Evolutionary conservation across 257 asterid species (phyloP).

Genomic region (Fraxinus americana): DNA sequence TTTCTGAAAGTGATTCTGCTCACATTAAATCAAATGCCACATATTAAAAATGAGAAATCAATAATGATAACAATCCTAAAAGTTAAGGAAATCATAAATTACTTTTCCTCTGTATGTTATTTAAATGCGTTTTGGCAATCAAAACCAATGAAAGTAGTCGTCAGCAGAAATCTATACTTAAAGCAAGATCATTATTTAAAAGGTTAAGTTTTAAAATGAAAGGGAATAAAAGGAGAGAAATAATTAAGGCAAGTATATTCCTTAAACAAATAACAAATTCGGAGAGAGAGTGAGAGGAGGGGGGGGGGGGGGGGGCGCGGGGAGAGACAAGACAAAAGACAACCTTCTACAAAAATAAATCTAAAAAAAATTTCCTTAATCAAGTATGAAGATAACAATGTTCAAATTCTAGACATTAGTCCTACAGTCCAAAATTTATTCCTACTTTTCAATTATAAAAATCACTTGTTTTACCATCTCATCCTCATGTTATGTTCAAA

Average conservation of each 20-base stretch:
- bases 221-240: neutral
- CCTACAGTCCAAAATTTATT: neutral
- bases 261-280: neutral
- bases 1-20: neutral
- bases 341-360: neutral
- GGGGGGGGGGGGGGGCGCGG: too few species aligned
- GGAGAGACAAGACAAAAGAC: neutral
- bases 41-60: neutral
- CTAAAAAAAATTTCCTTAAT: neutral
- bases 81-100: neutral
- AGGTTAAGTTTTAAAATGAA: slow-evolving; percentile 2
- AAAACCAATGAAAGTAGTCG: neutral
- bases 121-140: neutral
- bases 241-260: neutral
- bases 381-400: neutral
- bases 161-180: neutral
- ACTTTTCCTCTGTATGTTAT: neutral
- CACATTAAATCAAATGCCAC: neutral
- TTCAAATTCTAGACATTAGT: neutral
- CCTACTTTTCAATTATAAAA: neutral
- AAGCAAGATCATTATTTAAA: neutral
- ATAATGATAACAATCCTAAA: neutral
- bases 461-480: neutral
- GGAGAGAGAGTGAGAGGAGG: neutral
- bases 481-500: too few species aligned